Percentiles rank a stretch among this genome's conserved stretches.
phyloP scores from a whole-genome alignment of 257 asterid genomes.

The Jasminum sambac region DNA sequence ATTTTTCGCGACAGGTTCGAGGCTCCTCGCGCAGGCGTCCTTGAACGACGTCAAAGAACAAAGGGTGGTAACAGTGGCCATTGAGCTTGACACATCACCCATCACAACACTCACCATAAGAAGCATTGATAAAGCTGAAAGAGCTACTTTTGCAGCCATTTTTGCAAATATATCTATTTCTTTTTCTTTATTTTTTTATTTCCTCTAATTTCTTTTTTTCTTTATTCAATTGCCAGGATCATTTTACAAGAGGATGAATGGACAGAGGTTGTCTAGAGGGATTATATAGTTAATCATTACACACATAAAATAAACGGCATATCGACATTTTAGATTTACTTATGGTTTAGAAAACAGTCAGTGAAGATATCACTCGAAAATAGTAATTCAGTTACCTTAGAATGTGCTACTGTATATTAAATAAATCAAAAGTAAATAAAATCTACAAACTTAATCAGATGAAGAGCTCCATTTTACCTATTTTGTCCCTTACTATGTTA shows the following conservation, averaged over 20 bases:
- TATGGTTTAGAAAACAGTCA: background rate
- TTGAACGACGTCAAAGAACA: slow-evolving; percentile 51
- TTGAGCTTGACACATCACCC: slow-evolving; percentile 36
- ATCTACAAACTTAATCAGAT: background rate
- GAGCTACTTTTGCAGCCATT: slow-evolving; percentile 43
- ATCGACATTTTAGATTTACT: background rate
- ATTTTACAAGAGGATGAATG: slow-evolving; percentile 10
- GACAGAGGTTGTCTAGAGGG: background rate
- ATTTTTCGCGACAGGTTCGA: slow-evolving; percentile 44
- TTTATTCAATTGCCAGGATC: background rate
- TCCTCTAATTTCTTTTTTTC: background rate
- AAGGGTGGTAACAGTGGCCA: slow-evolving; percentile 47
- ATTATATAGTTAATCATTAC: background rate
- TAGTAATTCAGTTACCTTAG: background rate
- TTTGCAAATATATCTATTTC: background rate
- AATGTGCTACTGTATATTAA: background rate
- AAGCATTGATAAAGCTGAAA: slow-evolving; percentile 46
- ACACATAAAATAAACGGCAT: background rate
- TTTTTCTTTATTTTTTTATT: too few species aligned
- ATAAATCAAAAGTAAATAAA: background rate
- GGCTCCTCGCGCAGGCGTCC: slow-evolving; percentile 49
- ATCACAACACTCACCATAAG: slow-evolving; percentile 59
- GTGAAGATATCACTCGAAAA: background rate
- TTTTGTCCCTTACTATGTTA: too few species aligned
- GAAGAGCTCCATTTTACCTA: too few species aligned